These are phyloP conservation scores for Penicillium nucicola DNA, from an alignment of 495 filamentous ascomycete genomes.

Conservation along the genomic window DNA sequence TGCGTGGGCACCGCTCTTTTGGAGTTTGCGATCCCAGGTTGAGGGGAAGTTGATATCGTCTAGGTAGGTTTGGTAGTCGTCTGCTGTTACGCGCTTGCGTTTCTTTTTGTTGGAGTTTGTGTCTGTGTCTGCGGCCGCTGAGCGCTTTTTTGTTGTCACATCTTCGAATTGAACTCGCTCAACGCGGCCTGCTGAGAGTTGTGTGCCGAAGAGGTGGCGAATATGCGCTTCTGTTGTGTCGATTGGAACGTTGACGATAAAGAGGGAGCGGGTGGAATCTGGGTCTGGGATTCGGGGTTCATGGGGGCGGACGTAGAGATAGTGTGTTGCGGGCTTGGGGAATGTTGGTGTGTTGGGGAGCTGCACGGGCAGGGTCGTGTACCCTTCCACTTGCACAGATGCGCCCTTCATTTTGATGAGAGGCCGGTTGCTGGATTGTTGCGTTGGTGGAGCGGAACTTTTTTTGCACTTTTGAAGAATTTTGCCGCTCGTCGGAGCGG, in stretches of 20 bases:
- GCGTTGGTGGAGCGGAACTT: constrained; percentile 12
- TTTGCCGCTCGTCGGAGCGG: constrained; percentile 17
- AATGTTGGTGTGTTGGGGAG: constrained; percentile 61
- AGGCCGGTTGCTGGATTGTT: constrained; percentile 11
- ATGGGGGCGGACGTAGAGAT: constrained; percentile 82
- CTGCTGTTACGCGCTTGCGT: constrained; percentile 57
- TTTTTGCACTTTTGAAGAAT: constrained; percentile 18
- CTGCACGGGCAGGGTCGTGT: constrained; percentile 48
- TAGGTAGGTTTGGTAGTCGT: constrained; percentile 50
- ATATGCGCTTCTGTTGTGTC: constrained; percentile 78
- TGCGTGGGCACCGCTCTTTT: constrained; percentile 69
- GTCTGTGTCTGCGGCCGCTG: constrained; percentile 17
- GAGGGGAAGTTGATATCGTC: constrained; percentile 55
- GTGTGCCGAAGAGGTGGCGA: constrained; percentile 64
- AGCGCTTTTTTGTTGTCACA: constrained; percentile 42
- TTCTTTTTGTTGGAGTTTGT: constrained; percentile 51
- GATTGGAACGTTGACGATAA: constrained; percentile 81
- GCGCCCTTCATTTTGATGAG: constrained; percentile 36
- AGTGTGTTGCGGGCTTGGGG: constrained; percentile 63
- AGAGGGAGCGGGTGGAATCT: constrained; percentile 72
- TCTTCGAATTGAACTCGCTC: constrained; percentile 72
- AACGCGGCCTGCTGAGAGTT: constrained; percentile 71
- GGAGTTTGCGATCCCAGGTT: constrained; percentile 73
- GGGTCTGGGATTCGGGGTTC: constrained; percentile 71
- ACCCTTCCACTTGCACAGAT: constrained; percentile 44